Base-by-base conservation (phyloP, 805 yeast genomes). In the Hanseniaspora thailandica region DNA sequence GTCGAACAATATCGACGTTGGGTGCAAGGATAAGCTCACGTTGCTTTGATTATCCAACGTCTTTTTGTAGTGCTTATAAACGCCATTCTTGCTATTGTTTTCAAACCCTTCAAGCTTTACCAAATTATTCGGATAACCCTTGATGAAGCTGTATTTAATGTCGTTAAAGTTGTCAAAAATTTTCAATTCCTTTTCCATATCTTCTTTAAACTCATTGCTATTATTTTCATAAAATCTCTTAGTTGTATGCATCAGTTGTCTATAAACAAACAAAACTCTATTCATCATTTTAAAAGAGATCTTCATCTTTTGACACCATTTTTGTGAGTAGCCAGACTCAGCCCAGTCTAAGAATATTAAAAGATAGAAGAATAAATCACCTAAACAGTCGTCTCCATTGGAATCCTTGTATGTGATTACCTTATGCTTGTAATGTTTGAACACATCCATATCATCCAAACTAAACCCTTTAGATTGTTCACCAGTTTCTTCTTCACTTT, bases 261-360 rank as follows among this genome's bases (percentile, higher is more conserved):
- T 75, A 33, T 90, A 69, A 1, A 89, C 81, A 48, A 83, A 86
- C 53, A 77, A 69, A 0, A 81, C 88, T 49, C 94, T 69, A 45
- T 69, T 71, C 65, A 90, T 66, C 0, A 93, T 77, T 59, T 84
- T 77, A 65, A 79, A 82, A 61, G 89, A 96, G 2, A 90, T 62
- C 61, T 78, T 86, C 61, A 86, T 82, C 59, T 88, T 96, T 56
- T 73, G 76, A 61, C 97, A 89, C 97, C 97, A 90, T 46, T 77
- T 76, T 23, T 71, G 70, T 0, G 94, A 81, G 62, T 70, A 81
- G 1, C 83, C 85, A 34, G 75, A 75, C 5, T 77, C 80, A 5
- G 63, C 73, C 94, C 95, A 90, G 57, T 80, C 80, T n/a, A 77
- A 71, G 75, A 81, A 90, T 0, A 88, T 75, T 56, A 84, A 82